Percentiles rank a stretch among this genome's conserved stretches.
These are phyloP conservation scores for Adansonia gregorii DNA, from an alignment of 441 rosid genomes.

Conservation along the genomic window DNA sequence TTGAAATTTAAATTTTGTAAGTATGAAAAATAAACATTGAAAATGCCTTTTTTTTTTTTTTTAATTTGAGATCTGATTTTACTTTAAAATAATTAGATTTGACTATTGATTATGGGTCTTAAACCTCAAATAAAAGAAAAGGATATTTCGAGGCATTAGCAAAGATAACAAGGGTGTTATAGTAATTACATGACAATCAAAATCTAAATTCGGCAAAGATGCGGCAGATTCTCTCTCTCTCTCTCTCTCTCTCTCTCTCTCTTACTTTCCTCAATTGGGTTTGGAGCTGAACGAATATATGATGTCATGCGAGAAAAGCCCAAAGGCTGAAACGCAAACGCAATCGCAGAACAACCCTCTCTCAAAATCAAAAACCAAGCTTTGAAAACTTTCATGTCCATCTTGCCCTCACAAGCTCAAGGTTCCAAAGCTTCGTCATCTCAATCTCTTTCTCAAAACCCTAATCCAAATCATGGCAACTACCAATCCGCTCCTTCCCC, in stretches of 20 bases:
- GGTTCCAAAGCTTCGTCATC: constrained; percentile 61
- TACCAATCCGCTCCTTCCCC: constrained; percentile 38
- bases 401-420: constrained; percentile 76
- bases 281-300: not conserved
- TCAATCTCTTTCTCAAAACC: constrained; percentile 50
- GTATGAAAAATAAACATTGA: no score
- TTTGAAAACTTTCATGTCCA: constrained; percentile 87
- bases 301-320: constrained; percentile 9
- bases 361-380: not conserved
- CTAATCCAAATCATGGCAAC: constrained; percentile 68
- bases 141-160: not conserved
- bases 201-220: constrained; percentile 27
- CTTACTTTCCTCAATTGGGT: not conserved
- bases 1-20: no score
- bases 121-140: no score
- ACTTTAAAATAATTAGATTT: no score
- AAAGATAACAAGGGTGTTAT: constrained; percentile 8
- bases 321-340: constrained; percentile 8
- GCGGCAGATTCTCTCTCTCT: constrained; percentile 26
- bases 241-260: not conserved
- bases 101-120: no score
- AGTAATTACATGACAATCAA: not conserved
- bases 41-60: no score
- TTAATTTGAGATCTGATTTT: no score
- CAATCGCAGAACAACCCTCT: not conserved